Conservation (phyloP, 257 asterid genomes). For the Solanum stenotomum region DNA sequence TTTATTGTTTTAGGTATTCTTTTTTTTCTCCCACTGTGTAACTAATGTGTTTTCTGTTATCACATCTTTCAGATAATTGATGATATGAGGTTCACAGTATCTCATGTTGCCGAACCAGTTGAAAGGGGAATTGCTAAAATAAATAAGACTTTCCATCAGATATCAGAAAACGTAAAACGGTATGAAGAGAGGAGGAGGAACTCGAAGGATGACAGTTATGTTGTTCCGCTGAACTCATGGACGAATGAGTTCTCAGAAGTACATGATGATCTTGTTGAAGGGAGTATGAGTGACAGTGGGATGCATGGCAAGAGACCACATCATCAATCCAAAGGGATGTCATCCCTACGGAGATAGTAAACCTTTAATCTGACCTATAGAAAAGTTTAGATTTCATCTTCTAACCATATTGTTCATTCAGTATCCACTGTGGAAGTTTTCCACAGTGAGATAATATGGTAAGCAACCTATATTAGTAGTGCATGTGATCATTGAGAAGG, state of each 20-base stretch:
- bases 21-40: neutral
- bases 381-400: neutral
- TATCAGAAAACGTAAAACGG: slow-evolving; percentile 83
- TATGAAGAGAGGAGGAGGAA: slow-evolving; percentile 52
- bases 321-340: slow-evolving; percentile 27
- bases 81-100: slow-evolving; percentile 96
- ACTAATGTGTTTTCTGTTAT: neutral
- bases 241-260: slow-evolving; percentile 61
- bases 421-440: neutral
- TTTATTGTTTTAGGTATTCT: neutral
- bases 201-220: slow-evolving; percentile 73
- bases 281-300: slow-evolving; percentile 77
- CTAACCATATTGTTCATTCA: neutral
- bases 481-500: neutral
- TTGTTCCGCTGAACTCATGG: slow-evolving; percentile 69
- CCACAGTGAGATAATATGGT: neutral
- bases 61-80: slow-evolving; percentile 55
- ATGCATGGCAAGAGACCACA: slow-evolving; percentile 34
- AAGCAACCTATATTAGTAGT: neutral
- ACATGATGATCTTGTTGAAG: slow-evolving; percentile 52
- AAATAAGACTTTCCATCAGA: slow-evolving; percentile 70
- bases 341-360: slow-evolving; percentile 29
- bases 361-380: slow-evolving; percentile 20
- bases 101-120: slow-evolving; percentile 88
- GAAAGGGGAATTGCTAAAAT: slow-evolving; percentile 89